Evolutionary conservation across 768 basidiomycete genomes (phyloP).

Genomic region (Phylloporus sp.): DNA sequence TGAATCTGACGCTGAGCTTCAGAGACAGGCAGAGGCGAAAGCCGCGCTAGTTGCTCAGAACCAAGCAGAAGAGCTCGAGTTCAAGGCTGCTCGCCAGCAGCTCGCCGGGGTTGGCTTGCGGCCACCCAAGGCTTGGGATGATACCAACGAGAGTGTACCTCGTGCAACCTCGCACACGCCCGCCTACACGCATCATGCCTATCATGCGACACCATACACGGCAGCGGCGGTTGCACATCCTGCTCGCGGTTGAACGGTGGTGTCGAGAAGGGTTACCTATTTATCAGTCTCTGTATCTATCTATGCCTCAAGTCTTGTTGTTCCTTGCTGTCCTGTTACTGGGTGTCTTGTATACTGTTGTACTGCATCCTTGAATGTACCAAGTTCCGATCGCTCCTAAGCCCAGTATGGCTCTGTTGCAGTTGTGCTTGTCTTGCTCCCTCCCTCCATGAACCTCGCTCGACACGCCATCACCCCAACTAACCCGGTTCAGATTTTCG

Average conservation of each 20-base stretch:
- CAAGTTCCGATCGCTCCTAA: slow-evolving; percentile 12
- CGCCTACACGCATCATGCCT: slow-evolving; percentile 25
- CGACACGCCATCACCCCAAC: slow-evolving; percentile 80
- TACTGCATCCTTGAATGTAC: slow-evolving; percentile 1
- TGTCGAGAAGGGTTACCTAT: slow-evolving; percentile 16
- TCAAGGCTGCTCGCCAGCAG: slow-evolving; percentile 75
- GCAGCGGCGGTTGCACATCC: slow-evolving; percentile 27
- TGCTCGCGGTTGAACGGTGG: slow-evolving; percentile 23
- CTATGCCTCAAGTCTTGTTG: slow-evolving; percentile 17
- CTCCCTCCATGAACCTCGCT: slow-evolving; percentile 72
- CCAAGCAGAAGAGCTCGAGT: slow-evolving; percentile 76
- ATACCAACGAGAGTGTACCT: slow-evolving; percentile 39
- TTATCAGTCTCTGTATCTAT: slow-evolving; percentile 22
- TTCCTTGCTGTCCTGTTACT: slow-evolving; percentile 15
- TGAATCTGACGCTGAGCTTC: slow-evolving; percentile 86
- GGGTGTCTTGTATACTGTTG: slow-evolving; percentile 18
- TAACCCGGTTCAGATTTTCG: slow-evolving; percentile 67
- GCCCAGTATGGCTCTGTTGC: slow-evolving; percentile 19
- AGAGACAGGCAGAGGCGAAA: slow-evolving; percentile 78
- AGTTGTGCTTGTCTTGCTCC: slow-evolving; percentile 12
- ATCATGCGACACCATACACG: slow-evolving; percentile 25
- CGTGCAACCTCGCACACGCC: slow-evolving; percentile 22
- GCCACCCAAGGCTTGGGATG: slow-evolving; percentile 74
- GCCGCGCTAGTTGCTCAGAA: slow-evolving; percentile 77
- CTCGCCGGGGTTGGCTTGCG: slow-evolving; percentile 70